Base-by-base conservation (phyloP, 257 asterid genomes). In the Solanum tacnaense region DNA sequence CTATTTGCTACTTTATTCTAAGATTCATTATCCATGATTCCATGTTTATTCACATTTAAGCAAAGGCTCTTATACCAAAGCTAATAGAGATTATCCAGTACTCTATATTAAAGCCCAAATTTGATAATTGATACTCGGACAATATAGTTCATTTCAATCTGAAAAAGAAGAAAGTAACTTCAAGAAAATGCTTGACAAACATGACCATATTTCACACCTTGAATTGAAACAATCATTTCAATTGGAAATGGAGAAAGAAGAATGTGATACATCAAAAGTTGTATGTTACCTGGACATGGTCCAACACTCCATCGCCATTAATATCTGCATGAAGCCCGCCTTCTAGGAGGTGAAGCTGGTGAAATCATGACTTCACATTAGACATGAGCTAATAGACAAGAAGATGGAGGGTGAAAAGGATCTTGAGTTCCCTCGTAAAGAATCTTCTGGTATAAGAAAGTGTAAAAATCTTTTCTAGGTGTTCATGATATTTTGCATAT, bases 241-340 rank as follows among this genome's bases (percentile, higher is more conserved):
- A 38, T 49, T 46, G 70, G 70, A 82, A 31, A 82, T 6, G 20
- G 44, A 82, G 75, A 27, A 21, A 78, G 78, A 76, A 13, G 39
- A 52, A 74, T 39, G 38, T 3, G 16, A 20, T 72, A 71, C 46
- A 73, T 25, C 29, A 74, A 49, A 71, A 23, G 12, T 16, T 49
- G 21, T 38, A 81, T 21, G 70, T 90, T 89, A 96, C 99, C 99
- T 97, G 99, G 88, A 97, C 99, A 93, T 97, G 99, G 91, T 97
- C 99, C 71, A 97, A 91, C 89, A 97, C 99, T 41, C 99, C 99
- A 88, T 96, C 99, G 65, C 99, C 99, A 91, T 97, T 97, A 84
- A 97, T 92, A 92, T 97, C 99, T 88, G 98, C 99, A 94, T 97
- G 99, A 89, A 97, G 99, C 86, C 99, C 99, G 86, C 99, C 98